Percentiles rank a stretch among this genome's conserved stretches.
phyloP scores from a whole-genome alignment of 1,284 basidiomycete species.

The Prillingera fragicola region DNA sequence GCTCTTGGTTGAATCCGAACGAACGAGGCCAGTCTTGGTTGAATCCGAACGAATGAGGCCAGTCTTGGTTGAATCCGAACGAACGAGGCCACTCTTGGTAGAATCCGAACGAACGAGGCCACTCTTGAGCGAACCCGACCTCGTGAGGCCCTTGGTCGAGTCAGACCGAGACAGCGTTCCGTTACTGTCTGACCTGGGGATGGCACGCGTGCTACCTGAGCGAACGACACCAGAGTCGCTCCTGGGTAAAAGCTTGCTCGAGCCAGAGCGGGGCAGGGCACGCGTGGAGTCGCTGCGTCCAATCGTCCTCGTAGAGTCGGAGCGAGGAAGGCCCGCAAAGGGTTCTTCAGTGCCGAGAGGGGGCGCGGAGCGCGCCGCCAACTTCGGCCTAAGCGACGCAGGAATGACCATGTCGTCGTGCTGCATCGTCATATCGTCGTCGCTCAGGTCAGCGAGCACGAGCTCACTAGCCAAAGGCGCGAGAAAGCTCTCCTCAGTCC shows the following conservation, averaged over 20 bases:
- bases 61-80: background rate
- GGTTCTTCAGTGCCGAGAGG: background rate
- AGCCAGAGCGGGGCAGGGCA: background rate
- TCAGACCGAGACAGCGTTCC: background rate
- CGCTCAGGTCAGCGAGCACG: constrained; percentile 9
- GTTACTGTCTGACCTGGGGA: background rate
- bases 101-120: no score
- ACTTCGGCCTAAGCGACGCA: background rate
- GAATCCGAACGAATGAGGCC: no score
- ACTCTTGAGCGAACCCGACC: background rate
- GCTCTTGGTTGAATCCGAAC: no score
- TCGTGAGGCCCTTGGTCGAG: background rate
- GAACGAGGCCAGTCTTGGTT: background rate
- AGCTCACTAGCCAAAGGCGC: background rate
- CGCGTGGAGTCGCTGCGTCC: background rate
- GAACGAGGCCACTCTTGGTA: no score
- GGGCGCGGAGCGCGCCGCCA: background rate
- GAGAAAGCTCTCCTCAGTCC: constrained; percentile 39
- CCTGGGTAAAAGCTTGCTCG: background rate
- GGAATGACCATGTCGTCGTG: constrained; percentile 5
- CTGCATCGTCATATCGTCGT: no score
- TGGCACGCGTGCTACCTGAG: no score
- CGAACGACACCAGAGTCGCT: no score
- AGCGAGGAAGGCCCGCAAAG: background rate
- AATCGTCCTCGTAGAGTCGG: constrained; percentile 1